Base-by-base conservation (phyloP, 345 rosid species). In the Heritiera fomes region DNA sequence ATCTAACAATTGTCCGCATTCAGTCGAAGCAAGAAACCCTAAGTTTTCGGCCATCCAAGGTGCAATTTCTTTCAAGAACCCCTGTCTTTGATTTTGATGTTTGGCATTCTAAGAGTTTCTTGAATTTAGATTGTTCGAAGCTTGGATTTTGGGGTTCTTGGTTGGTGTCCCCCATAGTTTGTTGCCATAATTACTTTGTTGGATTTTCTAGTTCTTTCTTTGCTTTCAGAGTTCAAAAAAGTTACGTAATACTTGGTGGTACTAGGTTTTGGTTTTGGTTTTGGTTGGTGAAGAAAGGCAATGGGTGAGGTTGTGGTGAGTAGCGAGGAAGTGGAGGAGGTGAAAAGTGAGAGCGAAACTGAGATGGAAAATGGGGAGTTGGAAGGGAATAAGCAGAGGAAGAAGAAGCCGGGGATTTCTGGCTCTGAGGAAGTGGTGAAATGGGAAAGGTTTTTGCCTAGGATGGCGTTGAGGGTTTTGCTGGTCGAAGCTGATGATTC, bases 401-500 rank as follows among this genome's bases (percentile, higher is more conserved):
- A 23, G 79, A 61, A 8, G 75, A 82, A 69, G 5, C 17, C 55
- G 13, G 45, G 50, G 46, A 12, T 17, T 43, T 52, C 7, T 53
- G 50, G 43, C n/a, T 43, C 66, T 56, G 78, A 15, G 41, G 95
- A 88, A 4, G 53, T 86, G 69, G 86, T 86, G 75, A 89, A 83
- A 83, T 88, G 97, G 97, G 97, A 87, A 84, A 88, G 79, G 76
- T 88, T 94, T 79, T 84, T 96, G 58, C 95, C 94, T 0, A 88
- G 76, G 76, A 90, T 92, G 82, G 86, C 82, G 1, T 84, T 94
- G 15, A 88, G 92, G 68, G 97, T 96, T 28, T 82, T 96, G 87
- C 86, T 96, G 2, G 95, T 94, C 3, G 99, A 96, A 86, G 91
- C 97, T 34, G 99, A 96, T 77, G 99, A 94, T 84, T 96, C 97